Base-by-base conservation (phyloP, 129 eudicot genomes). In the Artemisia tridentata region DNA sequence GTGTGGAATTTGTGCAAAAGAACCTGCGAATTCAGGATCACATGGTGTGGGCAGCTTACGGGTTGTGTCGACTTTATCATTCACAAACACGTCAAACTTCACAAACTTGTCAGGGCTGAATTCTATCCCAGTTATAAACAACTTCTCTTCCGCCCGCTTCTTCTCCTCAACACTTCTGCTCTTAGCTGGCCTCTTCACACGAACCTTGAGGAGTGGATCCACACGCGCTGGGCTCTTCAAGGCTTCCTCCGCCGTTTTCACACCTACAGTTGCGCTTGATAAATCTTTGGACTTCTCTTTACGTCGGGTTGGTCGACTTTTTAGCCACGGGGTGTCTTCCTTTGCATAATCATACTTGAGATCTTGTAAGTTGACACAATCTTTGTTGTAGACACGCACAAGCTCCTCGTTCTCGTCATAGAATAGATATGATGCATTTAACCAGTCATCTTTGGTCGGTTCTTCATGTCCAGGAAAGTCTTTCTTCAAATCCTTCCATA, bases 21-120 rank as follows among this genome's bases (percentile, higher is more conserved):
- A 58, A 5, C 92, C 89, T 1, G 84, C 88, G 11, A 75, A 87
- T 79, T 81, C 89, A 7, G 83, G 65, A 21, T 51, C 76, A 76
- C 79, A 47, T 57, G 81, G 23, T 73, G 60, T 62, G 48, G 52
- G 0, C 8, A 49, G 23, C 1, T 82, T 82, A 4, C 76, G 78
- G 5, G 0, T 5, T 1, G 8, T 46, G 5, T 14, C 53, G 5
- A 48, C 53, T 11, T 82, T 75, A 5, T 5, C 41, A 31, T 31
- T 31, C 41, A 48, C 53, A 48, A 48, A 48, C 53, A 84, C 88
- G 34, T 81, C 89, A 1, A 59, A 59, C 41, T 59, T 59, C 16
- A 59, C 65, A 23, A 11, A 59, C 65, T 25, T 59, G 7, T 21
- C 41, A 1, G n/a, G 1, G n/a, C 12, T 4, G 10, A 21, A 59